Conservation (phyloP, 73 alveolate genomes). For the Paramecium pentaurelia region DNA sequence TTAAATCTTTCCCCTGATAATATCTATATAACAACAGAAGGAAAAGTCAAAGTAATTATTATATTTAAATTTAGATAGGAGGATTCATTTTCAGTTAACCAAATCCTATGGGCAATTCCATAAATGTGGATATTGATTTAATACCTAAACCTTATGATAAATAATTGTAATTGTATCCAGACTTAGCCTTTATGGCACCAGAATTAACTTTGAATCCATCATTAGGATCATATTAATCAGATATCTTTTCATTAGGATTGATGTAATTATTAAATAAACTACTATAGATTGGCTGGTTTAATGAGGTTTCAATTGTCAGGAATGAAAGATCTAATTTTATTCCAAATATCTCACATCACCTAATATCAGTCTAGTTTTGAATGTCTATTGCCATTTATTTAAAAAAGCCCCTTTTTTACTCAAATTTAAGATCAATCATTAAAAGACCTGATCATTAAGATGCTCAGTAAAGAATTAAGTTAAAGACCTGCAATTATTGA, state of each 20-base stretch:
- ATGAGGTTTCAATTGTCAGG: neutral
- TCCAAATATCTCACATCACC: neutral
- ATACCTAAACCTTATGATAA: neutral
- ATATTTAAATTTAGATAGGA: neutral
- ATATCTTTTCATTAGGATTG: slow-evolving; percentile 31
- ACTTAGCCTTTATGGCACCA: slow-evolving; percentile 6
- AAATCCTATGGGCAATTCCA: neutral
- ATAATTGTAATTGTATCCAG: neutral
- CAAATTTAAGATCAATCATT: neutral
- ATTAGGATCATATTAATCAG: neutral
- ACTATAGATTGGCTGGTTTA: neutral
- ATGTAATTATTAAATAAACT: neutral
- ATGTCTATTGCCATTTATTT: neutral
- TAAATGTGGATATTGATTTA: neutral
- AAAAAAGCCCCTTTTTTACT: neutral
- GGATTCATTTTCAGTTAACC: neutral
- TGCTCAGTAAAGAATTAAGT: neutral
- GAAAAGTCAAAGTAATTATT: slow-evolving; percentile 82
- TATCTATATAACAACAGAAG: slow-evolving; percentile 81
- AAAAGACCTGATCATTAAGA: neutral
- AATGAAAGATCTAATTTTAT: neutral
- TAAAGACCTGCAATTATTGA: neutral
- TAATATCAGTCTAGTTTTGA: slow-evolving; percentile 33
- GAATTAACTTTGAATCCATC: neutral
- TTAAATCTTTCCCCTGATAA: slow-evolving; percentile 86